Evolutionary conservation across 805 yeast genomes (phyloP).

Genomic region (Starmerella stigmatis): DNA sequence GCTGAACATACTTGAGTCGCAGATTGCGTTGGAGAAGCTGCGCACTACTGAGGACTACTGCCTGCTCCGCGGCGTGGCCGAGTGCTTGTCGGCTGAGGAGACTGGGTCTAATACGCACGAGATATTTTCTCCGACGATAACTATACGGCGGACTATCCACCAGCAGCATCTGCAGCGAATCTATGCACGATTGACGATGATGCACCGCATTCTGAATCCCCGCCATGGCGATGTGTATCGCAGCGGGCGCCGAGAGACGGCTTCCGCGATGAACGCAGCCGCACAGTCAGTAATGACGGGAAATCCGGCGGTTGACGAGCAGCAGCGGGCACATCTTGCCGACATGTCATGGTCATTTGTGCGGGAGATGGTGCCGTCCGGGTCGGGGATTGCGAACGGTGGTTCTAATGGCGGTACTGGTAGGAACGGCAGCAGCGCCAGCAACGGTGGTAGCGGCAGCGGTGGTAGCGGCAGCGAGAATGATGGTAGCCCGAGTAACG

Average conservation of each 20-base stretch:
- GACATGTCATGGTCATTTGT: no score
- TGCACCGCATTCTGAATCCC: conserved; percentile 1
- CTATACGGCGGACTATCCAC: conserved; percentile 1
- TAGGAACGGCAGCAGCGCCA: no score
- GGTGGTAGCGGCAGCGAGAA: no score
- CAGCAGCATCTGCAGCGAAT: conserved; percentile 6
- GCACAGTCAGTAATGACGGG: not conserved
- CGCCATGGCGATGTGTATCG: not conserved
- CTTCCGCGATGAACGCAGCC: not conserved
- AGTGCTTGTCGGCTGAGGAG: conserved; percentile 13
- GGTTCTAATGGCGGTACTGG: no score
- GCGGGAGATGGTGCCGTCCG: no score
- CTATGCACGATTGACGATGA: not conserved
- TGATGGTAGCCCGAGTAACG: no score
- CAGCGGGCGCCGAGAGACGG: not conserved
- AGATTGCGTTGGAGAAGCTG: conserved; percentile 27
- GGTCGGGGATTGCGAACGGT: no score
- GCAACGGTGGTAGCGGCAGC: no score
- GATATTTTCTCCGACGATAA: not conserved
- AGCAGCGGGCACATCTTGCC: no score
- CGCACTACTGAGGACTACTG: conserved; percentile 29
- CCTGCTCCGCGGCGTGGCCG: conserved; percentile 24
- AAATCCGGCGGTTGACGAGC: no score
- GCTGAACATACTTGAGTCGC: conserved; percentile 17
- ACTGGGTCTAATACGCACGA: conserved; percentile 1